Evolutionary conservation across 768 basidiomycete species (phyloP), one percentile per base, ranked within the genome.

Genomic region (Lenzites betulinus): DNA sequence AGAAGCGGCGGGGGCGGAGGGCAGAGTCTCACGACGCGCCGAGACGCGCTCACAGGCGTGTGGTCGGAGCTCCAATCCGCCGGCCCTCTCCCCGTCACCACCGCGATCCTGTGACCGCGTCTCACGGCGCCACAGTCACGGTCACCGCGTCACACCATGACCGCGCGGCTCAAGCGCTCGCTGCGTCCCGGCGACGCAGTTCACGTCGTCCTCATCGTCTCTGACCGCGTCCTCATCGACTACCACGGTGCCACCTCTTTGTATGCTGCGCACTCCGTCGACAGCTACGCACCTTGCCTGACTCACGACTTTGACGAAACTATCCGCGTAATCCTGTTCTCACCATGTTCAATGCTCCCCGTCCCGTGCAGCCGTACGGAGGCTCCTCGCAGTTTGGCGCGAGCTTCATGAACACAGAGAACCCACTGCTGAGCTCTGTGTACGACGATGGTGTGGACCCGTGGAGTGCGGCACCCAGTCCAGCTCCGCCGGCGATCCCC

Each of bases 311-410:
- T 30, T 4, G 30, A 9, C 25, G 41, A 28, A 6, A 12, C 15
- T 15, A 22, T 1, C 53, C 33, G 25, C 41, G 16, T 13, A 51
- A 23, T 18, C 7, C n/a, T 5, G 35, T 25, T 7, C 11, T 44
- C 44, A 39, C 28, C 53, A 93, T 93, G 91, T 93, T 93, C 79
- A 93, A 93, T 78, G 82, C 90, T 51, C 91, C 91, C 54, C 83
- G 92, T 51, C 84, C 86, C 42, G 83, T 80, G 25, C 89, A 89
- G 66, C 79, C 87, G 61, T 91, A 92, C 68, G 78, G 79, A 49
- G 76, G 79, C 36, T 78, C 80, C 20, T 78, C 87, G 2, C 77
- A 79, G 41, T 82, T 92, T 61, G 87, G 87, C 16, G 67, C 60
- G 30, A 90, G 87, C 73, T 90, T 86, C 70, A 87, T 91, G 23